Base-by-base conservation (phyloP, 768 basidiomycete genomes). In the Leccinum sublutescens region DNA sequence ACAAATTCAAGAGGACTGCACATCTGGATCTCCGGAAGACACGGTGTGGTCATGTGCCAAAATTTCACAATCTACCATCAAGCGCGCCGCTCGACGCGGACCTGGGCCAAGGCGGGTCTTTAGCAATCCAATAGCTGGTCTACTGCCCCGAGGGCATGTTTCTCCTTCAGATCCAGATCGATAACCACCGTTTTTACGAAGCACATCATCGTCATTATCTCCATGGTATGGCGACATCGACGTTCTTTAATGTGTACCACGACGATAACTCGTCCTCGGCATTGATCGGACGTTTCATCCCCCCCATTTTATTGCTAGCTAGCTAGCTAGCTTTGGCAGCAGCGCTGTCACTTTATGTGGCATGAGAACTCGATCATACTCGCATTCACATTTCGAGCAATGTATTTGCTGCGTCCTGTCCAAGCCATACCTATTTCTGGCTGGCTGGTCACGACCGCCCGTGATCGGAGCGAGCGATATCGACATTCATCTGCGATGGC, bases 21-120 rank as follows among this genome's bases (percentile, higher is more conserved):
- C 50, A 53, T 50, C 59, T 47, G 58, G n/a, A 8, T 50, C 57
- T 5, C 38, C 62, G 4, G 61, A 53, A 54, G 60, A 64, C 23
- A 38, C 8, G 33, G 27, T 71, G 31, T 72, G 71, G 71, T 71
- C 71, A 34, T 72, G 71, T 64, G 71, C 71, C 33, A 72, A 74
- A 52, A 72, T 72, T 12, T 63, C 71, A 0, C 71, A 56, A 25
- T 72, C 71, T 36, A 21, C 58, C 34, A 15, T 43, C 7, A 72
- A 72, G 52, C 67, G 62, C n/a, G 61, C 69, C 48, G 62, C 71
- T 58, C 71, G 71, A 60, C 60, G 62, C n/a, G 60, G 65, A 9
- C 55, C 62, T 19, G 4, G 56, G 3, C 58, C 61, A 58, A 60
- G 62, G 52, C 70, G 68, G 31, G 57, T 71, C 45, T 62, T 71